These are phyloP conservation scores for Hyaloscypha variabilis DNA, from an alignment of 495 filamentous ascomycete species.

Conservation along the genomic window DNA sequence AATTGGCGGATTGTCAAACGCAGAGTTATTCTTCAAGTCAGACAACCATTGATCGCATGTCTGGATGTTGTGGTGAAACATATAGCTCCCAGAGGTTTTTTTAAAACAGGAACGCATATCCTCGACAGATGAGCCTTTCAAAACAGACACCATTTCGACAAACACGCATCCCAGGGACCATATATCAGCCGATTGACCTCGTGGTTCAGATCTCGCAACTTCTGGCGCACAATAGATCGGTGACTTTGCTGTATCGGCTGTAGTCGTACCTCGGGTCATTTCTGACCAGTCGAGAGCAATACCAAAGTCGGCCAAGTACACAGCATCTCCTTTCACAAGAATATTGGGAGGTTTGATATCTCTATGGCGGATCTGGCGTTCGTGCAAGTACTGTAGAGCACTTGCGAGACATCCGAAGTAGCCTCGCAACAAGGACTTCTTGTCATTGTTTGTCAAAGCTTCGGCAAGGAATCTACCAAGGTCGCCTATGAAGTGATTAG, in stretches of 20 bases:
- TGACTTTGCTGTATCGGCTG: slow-evolving; percentile 37
- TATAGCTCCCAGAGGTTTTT: too few species aligned
- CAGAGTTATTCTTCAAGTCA: too few species aligned
- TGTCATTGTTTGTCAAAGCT: not conserved
- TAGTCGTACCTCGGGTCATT: slow-evolving; percentile 36
- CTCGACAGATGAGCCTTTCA: too few species aligned
- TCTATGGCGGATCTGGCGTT: slow-evolving; percentile 40
- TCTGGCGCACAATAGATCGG: slow-evolving; percentile 55
- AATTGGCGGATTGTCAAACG: too few species aligned
- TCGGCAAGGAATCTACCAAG: not conserved
- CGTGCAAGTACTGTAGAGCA: slow-evolving; percentile 44
- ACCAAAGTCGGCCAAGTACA: slow-evolving; percentile 48
- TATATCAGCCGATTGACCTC: slow-evolving; percentile 64
- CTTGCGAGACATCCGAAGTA: slow-evolving; percentile 29
- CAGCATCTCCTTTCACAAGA: slow-evolving; percentile 38
- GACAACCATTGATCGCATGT: too few species aligned
- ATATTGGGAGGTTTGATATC: slow-evolving; percentile 53
- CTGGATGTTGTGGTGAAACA: too few species aligned
- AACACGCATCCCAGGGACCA: slow-evolving; percentile 97
- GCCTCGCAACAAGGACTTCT: slow-evolving; percentile 8
- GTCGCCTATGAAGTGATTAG: too few species aligned
- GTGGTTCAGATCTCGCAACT: slow-evolving; percentile 34
- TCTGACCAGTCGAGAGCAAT: slow-evolving; percentile 33
- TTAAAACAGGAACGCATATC: too few species aligned
- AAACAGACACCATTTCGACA: slow-evolving; percentile 84